Percentiles rank a stretch among this genome's conserved stretches.
Evolutionary conservation across 225 moss, liverwort and hornwort genomes (phyloP).

Genomic region (Neckera pumila): DNA sequence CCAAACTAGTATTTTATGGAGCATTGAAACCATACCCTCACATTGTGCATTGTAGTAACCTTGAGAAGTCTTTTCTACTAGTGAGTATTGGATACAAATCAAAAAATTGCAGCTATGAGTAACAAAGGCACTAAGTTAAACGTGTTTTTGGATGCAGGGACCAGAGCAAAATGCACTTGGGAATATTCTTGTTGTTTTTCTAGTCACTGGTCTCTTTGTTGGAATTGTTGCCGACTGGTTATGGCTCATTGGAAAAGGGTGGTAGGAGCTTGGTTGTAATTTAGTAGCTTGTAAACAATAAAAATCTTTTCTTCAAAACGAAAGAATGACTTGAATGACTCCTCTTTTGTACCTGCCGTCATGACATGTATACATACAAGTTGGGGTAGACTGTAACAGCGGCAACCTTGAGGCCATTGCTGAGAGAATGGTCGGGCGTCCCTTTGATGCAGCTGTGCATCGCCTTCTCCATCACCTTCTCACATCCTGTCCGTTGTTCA

Average conservation of each 20-base stretch:
- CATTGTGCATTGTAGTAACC: not conserved
- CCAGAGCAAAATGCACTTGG: slow-evolving; percentile 92
- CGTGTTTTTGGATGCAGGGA: slow-evolving; percentile 19
- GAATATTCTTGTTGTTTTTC: slow-evolving; percentile 60
- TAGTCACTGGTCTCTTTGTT: slow-evolving; percentile 49
- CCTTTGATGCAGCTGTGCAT: too few relatives aligned
- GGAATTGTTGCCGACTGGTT: slow-evolving; percentile 76
- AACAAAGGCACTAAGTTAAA: not conserved
- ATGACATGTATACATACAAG: not conserved
- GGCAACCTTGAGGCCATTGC: too few relatives aligned
- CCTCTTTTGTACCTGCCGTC: not conserved
- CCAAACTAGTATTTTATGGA: not conserved
- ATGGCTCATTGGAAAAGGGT: slow-evolving; percentile 88
- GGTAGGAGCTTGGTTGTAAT: slow-evolving; percentile 17
- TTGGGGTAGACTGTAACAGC: not conserved
- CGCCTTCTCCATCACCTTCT: not conserved
- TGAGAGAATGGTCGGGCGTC: rapidly evolving
- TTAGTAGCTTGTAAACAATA: not conserved
- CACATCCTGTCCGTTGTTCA: too few relatives aligned
- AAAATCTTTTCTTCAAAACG: not conserved
- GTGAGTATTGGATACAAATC: not conserved
- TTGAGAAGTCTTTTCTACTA: not conserved
- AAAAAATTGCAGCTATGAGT: not conserved
- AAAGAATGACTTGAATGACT: not conserved
- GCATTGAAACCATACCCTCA: not conserved